Percentiles rank a stretch among this genome's conserved stretches.
Conservation (phyloP, 2,329 filamentous ascomycete genomes). For the Beauveria asiatica region DNA sequence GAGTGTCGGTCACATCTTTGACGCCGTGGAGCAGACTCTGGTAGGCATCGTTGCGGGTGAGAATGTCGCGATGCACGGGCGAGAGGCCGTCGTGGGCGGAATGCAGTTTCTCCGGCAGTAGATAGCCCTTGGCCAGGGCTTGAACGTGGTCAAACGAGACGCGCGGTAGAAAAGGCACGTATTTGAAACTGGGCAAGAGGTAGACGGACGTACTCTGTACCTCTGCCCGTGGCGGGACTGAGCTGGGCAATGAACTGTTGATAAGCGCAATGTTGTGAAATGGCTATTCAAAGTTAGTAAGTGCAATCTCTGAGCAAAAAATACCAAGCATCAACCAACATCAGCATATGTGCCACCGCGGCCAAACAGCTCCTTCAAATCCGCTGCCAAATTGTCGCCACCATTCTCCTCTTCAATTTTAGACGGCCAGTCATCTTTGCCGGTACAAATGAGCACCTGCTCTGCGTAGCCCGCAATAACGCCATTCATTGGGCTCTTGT, state of each 20-base stretch:
- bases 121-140: constrained; percentile 54
- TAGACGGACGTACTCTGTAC: constrained; percentile 57
- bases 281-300: constrained; percentile 46
- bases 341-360: constrained; percentile 58
- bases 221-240: constrained; percentile 32
- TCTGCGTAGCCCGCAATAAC: constrained; percentile 72
- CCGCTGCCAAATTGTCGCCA: constrained; percentile 57
- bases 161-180: constrained; percentile 62
- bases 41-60: constrained; percentile 42
- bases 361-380: constrained; percentile 62
- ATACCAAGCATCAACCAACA: constrained; percentile 36
- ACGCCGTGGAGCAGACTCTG: constrained; percentile 47
- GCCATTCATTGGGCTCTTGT: constrained; percentile 59
- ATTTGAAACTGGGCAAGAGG: constrained; percentile 76
- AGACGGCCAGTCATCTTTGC: constrained; percentile 70
- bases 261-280: constrained; percentile 74
- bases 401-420: constrained; percentile 74
- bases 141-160: constrained; percentile 47
- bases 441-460: constrained; percentile 78
- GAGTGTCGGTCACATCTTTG: constrained; percentile 53
- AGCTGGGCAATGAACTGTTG: constrained; percentile 64
- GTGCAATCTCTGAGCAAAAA: no score
- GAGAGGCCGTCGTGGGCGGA: constrained; percentile 51
- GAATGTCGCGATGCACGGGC: constrained; percentile 45
- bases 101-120: constrained; percentile 57